Conservation (phyloP, 163 green algal species). For the Scenedesmus sp. region DNA sequence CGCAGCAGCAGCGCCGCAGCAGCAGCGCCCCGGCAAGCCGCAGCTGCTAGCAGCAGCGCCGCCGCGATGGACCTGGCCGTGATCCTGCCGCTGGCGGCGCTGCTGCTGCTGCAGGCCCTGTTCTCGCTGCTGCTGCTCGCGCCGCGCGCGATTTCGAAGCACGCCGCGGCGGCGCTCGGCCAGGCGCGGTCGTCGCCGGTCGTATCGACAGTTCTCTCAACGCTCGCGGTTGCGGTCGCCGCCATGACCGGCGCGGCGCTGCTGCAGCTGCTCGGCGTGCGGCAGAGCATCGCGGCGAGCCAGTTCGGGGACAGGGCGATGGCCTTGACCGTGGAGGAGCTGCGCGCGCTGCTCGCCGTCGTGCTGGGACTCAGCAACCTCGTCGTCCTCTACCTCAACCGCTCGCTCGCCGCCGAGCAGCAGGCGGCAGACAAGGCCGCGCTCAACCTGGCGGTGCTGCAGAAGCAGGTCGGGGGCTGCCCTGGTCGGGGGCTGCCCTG, state of each 20-base stretch:
- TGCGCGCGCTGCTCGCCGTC: conserved; percentile 36
- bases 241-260: conserved; percentile 23
- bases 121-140: conserved; percentile 16
- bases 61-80: conserved; percentile 38
- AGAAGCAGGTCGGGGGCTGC: conserved; percentile 42
- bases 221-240: conserved; percentile 18
- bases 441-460: conserved; percentile 50
- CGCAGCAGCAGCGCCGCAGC: not conserved
- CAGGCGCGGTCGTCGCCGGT: not conserved
- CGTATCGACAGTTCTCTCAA: conserved; percentile 26
- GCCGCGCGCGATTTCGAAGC: conserved; percentile 7
- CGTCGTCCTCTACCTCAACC: conserved; percentile 32
- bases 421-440: conserved; percentile 24
- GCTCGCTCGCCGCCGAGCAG: conserved; percentile 32
- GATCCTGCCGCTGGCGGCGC: conserved; percentile 17
- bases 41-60: not conserved
- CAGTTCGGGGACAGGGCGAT: conserved; percentile 35
- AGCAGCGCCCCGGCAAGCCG: too few relatives aligned
- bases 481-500: too few relatives aligned
- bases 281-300: not conserved
- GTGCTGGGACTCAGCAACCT: conserved; percentile 37
- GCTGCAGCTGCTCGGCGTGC: conserved; percentile 30
- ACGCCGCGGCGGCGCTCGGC: conserved; percentile 13
- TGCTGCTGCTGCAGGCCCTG: conserved; percentile 20
- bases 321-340: conserved; percentile 43